Evolutionary conservation across 768 basidiomycete species (phyloP).

Genomic region (Amanita jacksonii): DNA sequence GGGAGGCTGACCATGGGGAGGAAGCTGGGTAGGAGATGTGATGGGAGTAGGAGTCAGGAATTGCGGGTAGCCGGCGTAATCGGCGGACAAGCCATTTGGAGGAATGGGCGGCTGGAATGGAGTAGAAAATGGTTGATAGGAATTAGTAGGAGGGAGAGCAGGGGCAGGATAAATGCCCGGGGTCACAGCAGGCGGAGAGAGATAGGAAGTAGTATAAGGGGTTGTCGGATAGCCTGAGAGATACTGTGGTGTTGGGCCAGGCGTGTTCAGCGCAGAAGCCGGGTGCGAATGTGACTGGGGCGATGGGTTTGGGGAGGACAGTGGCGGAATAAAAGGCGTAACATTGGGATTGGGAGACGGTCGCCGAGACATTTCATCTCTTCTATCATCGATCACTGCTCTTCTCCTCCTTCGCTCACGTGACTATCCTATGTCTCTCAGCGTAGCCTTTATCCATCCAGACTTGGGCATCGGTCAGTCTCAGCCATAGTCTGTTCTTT

Average conservation of each 20-base stretch:
- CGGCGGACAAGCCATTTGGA: constrained; percentile 17
- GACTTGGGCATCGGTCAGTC: constrained; percentile 84
- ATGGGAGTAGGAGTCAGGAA: constrained; percentile 13
- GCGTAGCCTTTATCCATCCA: constrained; percentile 83
- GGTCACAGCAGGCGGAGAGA: neutral
- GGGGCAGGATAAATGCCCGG: neutral
- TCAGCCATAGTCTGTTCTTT: constrained; percentile 7
- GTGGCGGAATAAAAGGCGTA: constrained; percentile 31
- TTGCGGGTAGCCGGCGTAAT: constrained; percentile 24
- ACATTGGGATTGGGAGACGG: constrained; percentile 9
- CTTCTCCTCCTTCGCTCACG: neutral
- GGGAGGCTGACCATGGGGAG: constrained; percentile 11
- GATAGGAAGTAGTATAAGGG: neutral
- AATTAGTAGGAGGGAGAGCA: constrained; percentile 2
- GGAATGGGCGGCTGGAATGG: constrained; percentile 10
- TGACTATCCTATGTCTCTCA: constrained; percentile 3
- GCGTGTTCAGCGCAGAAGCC: constrained; percentile 20
- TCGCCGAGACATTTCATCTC: neutral
- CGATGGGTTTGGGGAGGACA: constrained; percentile 27
- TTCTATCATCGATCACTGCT: neutral
- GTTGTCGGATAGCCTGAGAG: constrained; percentile 17
- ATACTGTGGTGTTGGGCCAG: constrained; percentile 18
- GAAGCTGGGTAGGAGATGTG: constrained; percentile 10
- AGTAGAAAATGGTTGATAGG: constrained; percentile 12
- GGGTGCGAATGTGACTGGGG: constrained; percentile 26